Evolutionary conservation across 106 monocot species (phyloP).

Genomic region (Dendrobium officinale): DNA sequence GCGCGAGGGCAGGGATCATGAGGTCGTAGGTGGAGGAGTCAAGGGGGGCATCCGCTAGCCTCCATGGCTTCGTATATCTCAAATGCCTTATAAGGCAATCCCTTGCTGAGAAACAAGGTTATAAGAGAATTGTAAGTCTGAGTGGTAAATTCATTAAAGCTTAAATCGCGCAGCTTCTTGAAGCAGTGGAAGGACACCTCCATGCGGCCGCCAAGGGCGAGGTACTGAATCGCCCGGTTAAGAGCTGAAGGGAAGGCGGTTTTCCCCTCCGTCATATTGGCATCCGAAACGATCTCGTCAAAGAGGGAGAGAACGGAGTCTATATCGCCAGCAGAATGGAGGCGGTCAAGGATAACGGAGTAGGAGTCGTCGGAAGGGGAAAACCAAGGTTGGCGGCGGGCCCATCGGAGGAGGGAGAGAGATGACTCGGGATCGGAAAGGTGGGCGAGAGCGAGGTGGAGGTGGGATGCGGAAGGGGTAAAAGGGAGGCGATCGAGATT

Average conservation of each 20-base stretch:
- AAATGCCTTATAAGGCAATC: conserved; percentile 84
- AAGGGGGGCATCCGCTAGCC: conserved; percentile 12
- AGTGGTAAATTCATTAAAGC: conserved; percentile 20
- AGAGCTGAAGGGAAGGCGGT: not conserved
- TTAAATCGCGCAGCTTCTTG: conserved; percentile 52
- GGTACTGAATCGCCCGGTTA: conserved; percentile 41
- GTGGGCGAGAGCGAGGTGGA: conserved; percentile 28
- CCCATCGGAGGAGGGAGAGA: conserved; percentile 76
- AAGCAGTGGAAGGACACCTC: conserved; percentile 70
- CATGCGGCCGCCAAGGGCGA: conserved; percentile 30
- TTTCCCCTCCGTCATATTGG: not conserved
- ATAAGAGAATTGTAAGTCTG: conserved; percentile 68
- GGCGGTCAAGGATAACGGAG: conserved; percentile 41
- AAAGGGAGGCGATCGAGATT: conserved; percentile 23
- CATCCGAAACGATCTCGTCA: conserved; percentile 35
- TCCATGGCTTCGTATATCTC: conserved; percentile 81
- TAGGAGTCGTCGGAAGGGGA: conserved; percentile 32
- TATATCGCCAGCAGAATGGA: conserved; percentile 29
- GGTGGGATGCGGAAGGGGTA: conserved; percentile 15
- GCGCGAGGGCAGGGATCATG: conserved; percentile 73
- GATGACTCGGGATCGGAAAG: conserved; percentile 35
- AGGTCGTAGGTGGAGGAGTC: conserved; percentile 64
- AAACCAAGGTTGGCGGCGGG: conserved; percentile 66
- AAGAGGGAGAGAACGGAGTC: conserved; percentile 48
- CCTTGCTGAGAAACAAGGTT: conserved; percentile 57